Percentiles rank a stretch among this genome's conserved stretches.
Evolutionary conservation across 768 basidiomycete species (phyloP).

Genomic region (Terana coerulea): DNA sequence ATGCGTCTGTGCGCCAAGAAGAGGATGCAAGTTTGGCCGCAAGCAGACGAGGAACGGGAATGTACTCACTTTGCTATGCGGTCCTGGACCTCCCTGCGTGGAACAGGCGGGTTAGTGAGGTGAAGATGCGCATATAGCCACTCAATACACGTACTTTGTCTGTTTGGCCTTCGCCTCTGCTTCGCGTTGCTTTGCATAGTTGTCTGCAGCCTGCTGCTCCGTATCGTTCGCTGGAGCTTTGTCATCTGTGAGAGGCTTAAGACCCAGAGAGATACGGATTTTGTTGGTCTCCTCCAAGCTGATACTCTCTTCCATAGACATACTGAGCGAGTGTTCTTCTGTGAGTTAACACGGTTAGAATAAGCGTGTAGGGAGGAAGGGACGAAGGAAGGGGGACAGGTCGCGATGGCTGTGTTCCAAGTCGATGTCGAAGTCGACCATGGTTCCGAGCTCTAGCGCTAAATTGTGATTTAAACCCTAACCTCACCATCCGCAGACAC

Average conservation of each 20-base stretch:
- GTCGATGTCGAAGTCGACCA: not conserved
- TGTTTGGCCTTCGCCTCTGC: conserved; percentile 67
- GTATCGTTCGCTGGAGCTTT: conserved; percentile 62
- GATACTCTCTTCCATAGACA: conserved; percentile 80
- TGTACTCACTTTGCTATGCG: conserved; percentile 84
- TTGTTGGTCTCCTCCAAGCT: conserved; percentile 95
- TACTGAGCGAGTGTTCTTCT: no score
- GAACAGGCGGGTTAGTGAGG: conserved; percentile 18
- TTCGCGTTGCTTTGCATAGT: conserved; percentile 74
- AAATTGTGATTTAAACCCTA: not conserved
- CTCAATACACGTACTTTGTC: conserved; percentile 55
- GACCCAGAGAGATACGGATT: conserved; percentile 89
- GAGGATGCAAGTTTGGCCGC: conserved; percentile 27
- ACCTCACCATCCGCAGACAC: no score
- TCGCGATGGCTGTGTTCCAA: not conserved
- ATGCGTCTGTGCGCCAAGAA: conserved; percentile 27
- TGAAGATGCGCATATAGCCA: no score
- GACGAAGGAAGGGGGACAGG: not conserved
- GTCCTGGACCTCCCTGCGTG: conserved; percentile 61
- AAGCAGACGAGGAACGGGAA: conserved; percentile 2
- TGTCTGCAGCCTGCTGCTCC: conserved; percentile 83
- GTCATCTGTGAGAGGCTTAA: conserved; percentile 90
- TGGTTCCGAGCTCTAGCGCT: not conserved
- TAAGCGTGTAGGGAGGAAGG: not conserved
- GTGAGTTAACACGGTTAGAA: no score